phyloP scores from a whole-genome alignment of 2,329 filamentous ascomycete genomes.

The Beauveria australis region DNA sequence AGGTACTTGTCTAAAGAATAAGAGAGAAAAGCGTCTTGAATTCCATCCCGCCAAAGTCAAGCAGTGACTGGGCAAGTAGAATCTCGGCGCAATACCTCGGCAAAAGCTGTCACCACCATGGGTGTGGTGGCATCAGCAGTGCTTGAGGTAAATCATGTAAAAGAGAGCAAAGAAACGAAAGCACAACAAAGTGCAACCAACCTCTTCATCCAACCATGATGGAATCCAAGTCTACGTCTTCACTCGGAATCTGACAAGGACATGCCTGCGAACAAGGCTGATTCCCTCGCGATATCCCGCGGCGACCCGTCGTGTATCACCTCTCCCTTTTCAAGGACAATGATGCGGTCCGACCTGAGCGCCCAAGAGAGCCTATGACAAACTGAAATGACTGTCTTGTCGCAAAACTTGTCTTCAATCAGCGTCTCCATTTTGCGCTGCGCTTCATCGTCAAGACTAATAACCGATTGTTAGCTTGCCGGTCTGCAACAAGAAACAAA shows the following conservation, averaged over 20 bases:
- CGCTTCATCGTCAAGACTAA: background rate
- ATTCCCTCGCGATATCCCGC: background rate
- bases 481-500: no score
- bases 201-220: no score
- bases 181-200: background rate
- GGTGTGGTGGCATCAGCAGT: background rate
- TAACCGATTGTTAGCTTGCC: background rate
- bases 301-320: background rate
- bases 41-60: background rate
- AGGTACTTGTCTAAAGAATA: background rate
- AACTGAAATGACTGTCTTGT: background rate
- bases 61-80: background rate
- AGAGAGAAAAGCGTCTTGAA: background rate
- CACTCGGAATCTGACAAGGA: background rate
- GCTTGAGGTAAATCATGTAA: background rate
- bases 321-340: background rate
- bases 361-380: conserved; percentile 1
- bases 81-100: background rate
- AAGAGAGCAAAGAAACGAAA: background rate
- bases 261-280: background rate
- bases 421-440: background rate
- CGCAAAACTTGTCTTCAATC: background rate
- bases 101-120: background rate
- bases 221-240: background rate
- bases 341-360: conserved; percentile 2